Conservation (phyloP, 2,329 filamentous ascomycete species). For the Claviceps sp. region DNA sequence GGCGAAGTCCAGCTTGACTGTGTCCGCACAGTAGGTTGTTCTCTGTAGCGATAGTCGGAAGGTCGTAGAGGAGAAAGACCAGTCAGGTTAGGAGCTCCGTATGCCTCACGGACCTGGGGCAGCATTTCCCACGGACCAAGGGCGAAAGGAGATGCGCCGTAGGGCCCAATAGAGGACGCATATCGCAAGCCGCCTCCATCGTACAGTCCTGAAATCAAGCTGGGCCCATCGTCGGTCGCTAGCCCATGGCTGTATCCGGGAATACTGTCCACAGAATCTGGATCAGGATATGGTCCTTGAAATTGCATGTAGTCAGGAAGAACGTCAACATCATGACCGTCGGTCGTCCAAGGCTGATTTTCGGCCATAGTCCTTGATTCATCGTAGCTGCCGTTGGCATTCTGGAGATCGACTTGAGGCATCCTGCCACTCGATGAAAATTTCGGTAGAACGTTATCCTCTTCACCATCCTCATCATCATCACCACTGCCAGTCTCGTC, state of each 20-base stretch:
- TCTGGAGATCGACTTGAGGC: neutral
- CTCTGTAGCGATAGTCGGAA: slow-evolving; percentile 10
- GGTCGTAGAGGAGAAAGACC: slow-evolving; percentile 22
- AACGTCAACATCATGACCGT: slow-evolving; percentile 2
- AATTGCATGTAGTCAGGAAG: slow-evolving; percentile 4
- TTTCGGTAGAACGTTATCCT: slow-evolving; percentile 21
- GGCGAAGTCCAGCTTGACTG: slow-evolving; percentile 1
- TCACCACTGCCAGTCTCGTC: slow-evolving; percentile 17
- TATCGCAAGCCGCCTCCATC: slow-evolving; percentile 3
- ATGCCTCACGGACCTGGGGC: slow-evolving; percentile 13
- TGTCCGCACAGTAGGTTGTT: slow-evolving; percentile 5
- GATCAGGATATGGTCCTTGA: slow-evolving; percentile 5
- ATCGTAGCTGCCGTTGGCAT: slow-evolving; percentile 3
- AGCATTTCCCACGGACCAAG: slow-evolving; percentile 8
- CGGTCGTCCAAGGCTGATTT: neutral
- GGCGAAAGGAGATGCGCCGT: slow-evolving; percentile 10
- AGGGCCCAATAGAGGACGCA: slow-evolving; percentile 5
- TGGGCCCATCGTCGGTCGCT: neutral
- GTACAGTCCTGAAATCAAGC: slow-evolving; percentile 5
- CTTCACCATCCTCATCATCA: slow-evolving; percentile 15
- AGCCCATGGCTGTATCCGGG: slow-evolving; percentile 1
- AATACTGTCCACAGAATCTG: slow-evolving; percentile 1
- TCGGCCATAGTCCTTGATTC: slow-evolving; percentile 6
- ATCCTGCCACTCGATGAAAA: slow-evolving; percentile 16
- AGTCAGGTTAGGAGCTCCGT: slow-evolving; percentile 18